Evolutionary conservation across 2,329 filamentous ascomycete species (phyloP), one percentile per base, ranked within the genome.

Genomic region (Fusarium sp.): DNA sequence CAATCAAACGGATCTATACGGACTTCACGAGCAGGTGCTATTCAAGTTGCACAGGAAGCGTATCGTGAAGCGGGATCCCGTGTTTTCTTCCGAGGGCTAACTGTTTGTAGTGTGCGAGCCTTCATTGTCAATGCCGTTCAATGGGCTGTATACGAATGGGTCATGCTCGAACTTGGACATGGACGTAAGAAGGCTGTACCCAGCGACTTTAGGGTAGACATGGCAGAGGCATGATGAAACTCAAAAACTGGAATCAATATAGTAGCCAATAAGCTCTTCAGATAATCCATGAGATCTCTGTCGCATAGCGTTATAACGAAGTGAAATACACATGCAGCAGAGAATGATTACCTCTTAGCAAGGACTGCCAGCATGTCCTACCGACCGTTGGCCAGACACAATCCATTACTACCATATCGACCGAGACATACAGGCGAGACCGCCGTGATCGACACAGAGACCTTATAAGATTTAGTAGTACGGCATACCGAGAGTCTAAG

Each of bases 101-200:
- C 89, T 1, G 85, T 97, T 31, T 98, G 95, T 79, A 97, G 93
- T 79, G 80, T 92, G 11, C 85, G 95, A 71, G 95, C 95, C 1
- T 98, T 98, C 78, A 83, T 97, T 54, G 95, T 98, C 41, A 98
- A 98, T 82, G 94, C 95, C 4, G 91, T 93, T n/a, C 85, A 94
- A 82, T 98, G 94, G 94, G 91, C 91, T 25, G 88, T 93, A 8
- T 98, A 98, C 77, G 94, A 98, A 81, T 93, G 91, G 89, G 88
- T 93, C 75, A 95, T 97, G 91, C 76, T 79, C 26, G 83, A 87
- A 74, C 76, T 90, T 23, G 82, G 66, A 43, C 71, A 74, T 30
- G 70, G 67, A 21, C 71, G 67, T n/a, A 70, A 71, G 50, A 65
- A 65, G 50, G 46, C 31, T 25, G 28, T 46, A 3, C 21, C 52